These are phyloP conservation scores for Capronia americana DNA, from an alignment of 2,329 filamentous ascomycete genomes.

Conservation along the genomic window DNA sequence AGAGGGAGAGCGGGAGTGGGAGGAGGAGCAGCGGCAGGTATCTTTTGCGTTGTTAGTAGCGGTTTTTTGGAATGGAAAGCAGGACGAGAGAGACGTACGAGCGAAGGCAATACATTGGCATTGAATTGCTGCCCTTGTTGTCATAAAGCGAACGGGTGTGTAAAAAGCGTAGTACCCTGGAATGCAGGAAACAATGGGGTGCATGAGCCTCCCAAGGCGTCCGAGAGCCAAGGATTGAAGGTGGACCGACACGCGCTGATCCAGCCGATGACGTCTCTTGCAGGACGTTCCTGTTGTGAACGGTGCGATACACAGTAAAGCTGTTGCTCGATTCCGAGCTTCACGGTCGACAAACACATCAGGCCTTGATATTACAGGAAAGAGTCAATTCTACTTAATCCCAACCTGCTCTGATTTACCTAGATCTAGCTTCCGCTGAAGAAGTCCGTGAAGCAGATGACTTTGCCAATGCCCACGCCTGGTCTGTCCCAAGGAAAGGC, in stretches of 20 bases:
- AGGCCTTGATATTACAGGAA: not conserved
- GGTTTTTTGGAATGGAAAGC: slow-evolving; percentile 22
- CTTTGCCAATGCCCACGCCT: not conserved
- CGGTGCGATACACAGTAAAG: too few relatives aligned
- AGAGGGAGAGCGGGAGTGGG: slow-evolving; percentile 75
- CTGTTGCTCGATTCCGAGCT: not conserved
- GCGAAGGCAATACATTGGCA: slow-evolving; percentile 69
- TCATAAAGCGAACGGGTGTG: not conserved
- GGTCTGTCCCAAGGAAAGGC: not conserved
- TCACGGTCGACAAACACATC: not conserved
- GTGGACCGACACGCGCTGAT: not conserved
- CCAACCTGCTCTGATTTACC: not conserved
- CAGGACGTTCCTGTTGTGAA: not conserved
- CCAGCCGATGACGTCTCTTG: not conserved
- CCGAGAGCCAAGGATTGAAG: not conserved
- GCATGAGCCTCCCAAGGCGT: not conserved
- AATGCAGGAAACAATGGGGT: not conserved
- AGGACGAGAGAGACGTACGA: slow-evolving; percentile 55
- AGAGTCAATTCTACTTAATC: not conserved
- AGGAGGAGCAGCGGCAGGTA: slow-evolving; percentile 90
- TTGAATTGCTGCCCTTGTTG: slow-evolving; percentile 2
- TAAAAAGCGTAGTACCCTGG: too few relatives aligned
- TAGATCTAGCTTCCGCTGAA: not conserved
- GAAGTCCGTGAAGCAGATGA: not conserved
- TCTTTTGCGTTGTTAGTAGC: slow-evolving; percentile 12